Base-by-base conservation (phyloP, 768 basidiomycete genomes). In the Sporobolomyces phaffii region DNA sequence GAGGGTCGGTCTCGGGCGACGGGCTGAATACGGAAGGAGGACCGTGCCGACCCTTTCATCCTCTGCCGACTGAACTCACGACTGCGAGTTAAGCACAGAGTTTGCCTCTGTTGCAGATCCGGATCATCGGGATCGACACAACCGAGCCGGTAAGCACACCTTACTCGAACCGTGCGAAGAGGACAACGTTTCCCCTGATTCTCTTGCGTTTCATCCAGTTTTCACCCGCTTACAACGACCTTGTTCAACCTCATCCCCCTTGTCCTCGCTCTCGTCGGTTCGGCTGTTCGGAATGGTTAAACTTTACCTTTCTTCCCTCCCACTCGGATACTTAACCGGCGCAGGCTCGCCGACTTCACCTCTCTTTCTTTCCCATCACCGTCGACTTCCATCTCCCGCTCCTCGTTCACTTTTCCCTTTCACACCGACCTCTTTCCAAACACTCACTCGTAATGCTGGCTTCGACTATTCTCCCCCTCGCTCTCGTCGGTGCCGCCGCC, bases 301-400 rank as follows among this genome's bases (percentile, higher is more conserved):
- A 24, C 50, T 62, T 61, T 52, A 29, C 60, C 60, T 62, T 62
- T 62, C 60, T 62, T 43, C 50, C 36, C 41, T n/a, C 31, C 18
- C 8, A 5, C 18, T 10, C 51, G 41, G 14, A 28, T 62, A 51
- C 41, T 40, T 43, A 24, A 44, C n/a, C 34, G 52, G 6, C 52
- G 52, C 52, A 18, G 52, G 60, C 57, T 45, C 50, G 40, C 51
- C 33, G 18, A 17, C 28, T 61, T 10, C 31, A 22, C 41, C 50
- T 45, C 24, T 44, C 33, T 43, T 41, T 45, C 36, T n/a, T 13
- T 59, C 45, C 38, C 13, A 13, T n/a, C 18, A 26, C 28, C 56
- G 28, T 33, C n/a, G 44, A 15, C 57, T 24, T 24, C 18, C 57
- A 22, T 41, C 38, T 38, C 14, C 14, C 20, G 24, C 13, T 28